A percentile compares a stretch with the other conserved stretches of the same genome.
phyloP scores from a whole-genome alignment of 2,329 filamentous ascomycete species.

The Cytospora schulzeri region DNA sequence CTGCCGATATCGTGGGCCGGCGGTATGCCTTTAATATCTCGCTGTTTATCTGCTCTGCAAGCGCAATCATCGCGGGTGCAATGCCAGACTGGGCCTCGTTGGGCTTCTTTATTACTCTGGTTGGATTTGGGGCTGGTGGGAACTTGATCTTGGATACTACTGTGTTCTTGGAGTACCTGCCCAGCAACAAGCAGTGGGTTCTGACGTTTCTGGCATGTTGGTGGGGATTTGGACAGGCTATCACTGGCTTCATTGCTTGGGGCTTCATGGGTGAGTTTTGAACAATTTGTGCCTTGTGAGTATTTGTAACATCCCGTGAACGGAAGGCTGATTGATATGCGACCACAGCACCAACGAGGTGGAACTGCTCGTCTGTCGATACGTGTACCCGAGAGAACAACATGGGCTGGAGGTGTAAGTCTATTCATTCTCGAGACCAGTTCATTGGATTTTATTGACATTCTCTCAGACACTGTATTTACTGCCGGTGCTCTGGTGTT shows the following conservation, averaged over 20 bases:
- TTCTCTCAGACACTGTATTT: slow-evolving; percentile 43
- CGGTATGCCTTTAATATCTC: slow-evolving; percentile 70
- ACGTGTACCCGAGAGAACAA: slow-evolving; percentile 47
- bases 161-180: slow-evolving; percentile 50
- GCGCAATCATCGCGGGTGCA: slow-evolving; percentile 64
- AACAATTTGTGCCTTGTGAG: neutral
- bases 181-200: slow-evolving; percentile 62
- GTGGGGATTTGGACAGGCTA: slow-evolving; percentile 52
- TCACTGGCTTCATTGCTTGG: slow-evolving; percentile 53
- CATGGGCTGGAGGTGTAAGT: slow-evolving; percentile 50
- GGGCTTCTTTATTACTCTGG: slow-evolving; percentile 63
- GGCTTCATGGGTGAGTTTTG: slow-evolving; percentile 46
- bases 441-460: neutral
- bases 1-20: slow-evolving; percentile 68
- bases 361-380: slow-evolving; percentile 45
- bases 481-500: slow-evolving; percentile 50
- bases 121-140: slow-evolving; percentile 65
- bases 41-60: slow-evolving; percentile 61
- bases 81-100: slow-evolving; percentile 68
- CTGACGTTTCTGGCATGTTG: slow-evolving; percentile 62
- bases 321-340: neutral
- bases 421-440: too few species aligned
- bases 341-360: slow-evolving; percentile 39
- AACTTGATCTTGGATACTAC: slow-evolving; percentile 65
- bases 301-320: neutral